Evolutionary conservation across 768 basidiomycete species (phyloP).

Genomic region (Infundibulicybe gibba): DNA sequence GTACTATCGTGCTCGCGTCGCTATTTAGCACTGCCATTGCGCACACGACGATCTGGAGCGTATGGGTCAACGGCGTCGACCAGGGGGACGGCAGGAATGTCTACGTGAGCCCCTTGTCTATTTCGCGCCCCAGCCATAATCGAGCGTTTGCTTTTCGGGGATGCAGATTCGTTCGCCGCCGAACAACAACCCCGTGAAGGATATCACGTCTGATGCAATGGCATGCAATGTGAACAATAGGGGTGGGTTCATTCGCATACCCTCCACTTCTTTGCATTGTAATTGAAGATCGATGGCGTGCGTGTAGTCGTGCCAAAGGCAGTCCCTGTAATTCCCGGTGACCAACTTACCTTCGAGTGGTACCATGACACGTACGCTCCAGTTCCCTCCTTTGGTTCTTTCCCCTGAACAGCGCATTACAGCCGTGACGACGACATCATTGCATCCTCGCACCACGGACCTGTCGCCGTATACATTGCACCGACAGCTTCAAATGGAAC

Average conservation of each 20-base stretch:
- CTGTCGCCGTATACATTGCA: slow-evolving; percentile 30
- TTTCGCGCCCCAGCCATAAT: not conserved
- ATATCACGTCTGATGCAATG: slow-evolving; percentile 23
- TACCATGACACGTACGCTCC: slow-evolving; percentile 23
- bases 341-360: slow-evolving; percentile 31
- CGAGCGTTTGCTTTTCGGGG: not conserved
- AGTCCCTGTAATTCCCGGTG: slow-evolving; percentile 25
- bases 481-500: slow-evolving; percentile 22
- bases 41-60: slow-evolving; percentile 30
- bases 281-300: not conserved
- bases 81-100: slow-evolving; percentile 28
- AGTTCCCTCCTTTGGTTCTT: not conserved
- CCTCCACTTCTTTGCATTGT: not conserved
- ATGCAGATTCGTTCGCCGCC: slow-evolving; percentile 31
- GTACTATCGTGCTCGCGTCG: slow-evolving; percentile 16
- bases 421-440: slow-evolving; percentile 35
- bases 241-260: slow-evolving; percentile 9
- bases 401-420: not conserved
- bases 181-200: slow-evolving; percentile 32
- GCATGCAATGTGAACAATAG: slow-evolving; percentile 29
- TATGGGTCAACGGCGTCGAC: slow-evolving; percentile 32
- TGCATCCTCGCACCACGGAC: slow-evolving; percentile 29
- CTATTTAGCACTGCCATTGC: slow-evolving; percentile 18
- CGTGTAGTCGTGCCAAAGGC: slow-evolving; percentile 21
- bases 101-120: slow-evolving; percentile 18